Percentiles rank a stretch among this genome's conserved stretches.
Evolutionary conservation across 1,284 basidiomycete genomes (phyloP).

Genomic region (Ceratobasidium sp.): DNA sequence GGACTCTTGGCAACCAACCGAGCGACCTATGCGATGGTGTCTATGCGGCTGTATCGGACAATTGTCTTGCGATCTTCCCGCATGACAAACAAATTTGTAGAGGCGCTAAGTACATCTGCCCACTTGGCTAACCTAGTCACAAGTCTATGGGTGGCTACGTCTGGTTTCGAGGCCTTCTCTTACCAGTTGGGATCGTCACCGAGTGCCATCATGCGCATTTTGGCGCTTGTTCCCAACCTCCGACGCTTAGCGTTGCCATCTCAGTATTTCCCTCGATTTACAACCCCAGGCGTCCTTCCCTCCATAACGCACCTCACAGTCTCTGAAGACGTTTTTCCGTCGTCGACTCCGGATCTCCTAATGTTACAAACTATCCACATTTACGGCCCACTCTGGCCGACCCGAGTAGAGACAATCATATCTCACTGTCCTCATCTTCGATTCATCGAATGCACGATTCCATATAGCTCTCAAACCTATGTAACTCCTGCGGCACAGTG

Average conservation of each 20-base stretch:
- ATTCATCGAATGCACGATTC: slow-evolving; percentile 21
- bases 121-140: background rate
- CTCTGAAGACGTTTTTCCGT: slow-evolving; percentile 19
- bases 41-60: slow-evolving; percentile 2
- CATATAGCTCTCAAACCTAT: slow-evolving; percentile 16
- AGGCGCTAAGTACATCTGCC: background rate
- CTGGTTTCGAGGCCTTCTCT: background rate
- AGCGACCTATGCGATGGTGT: slow-evolving; percentile 3
- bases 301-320: slow-evolving; percentile 17
- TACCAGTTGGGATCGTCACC: slow-evolving; percentile 11
- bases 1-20: slow-evolving; percentile 14
- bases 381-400: slow-evolving; percentile 28
- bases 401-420: slow-evolving; percentile 23
- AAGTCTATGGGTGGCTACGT: slow-evolving; percentile 19
- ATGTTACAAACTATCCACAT: slow-evolving; percentile 13
- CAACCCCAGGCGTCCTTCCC: background rate
- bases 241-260: slow-evolving; percentile 27
- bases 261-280: slow-evolving; percentile 23
- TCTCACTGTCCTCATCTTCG: slow-evolving; percentile 18
- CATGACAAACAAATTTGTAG: slow-evolving; percentile 20
- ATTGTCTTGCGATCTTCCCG: slow-evolving; percentile 13
- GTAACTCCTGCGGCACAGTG: slow-evolving; percentile 18
- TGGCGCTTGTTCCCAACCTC: slow-evolving; percentile 18
- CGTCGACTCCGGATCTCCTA: slow-evolving; percentile 14
- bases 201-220: slow-evolving; percentile 4